A percentile compares a stretch with the other conserved stretches of the same genome.
These are phyloP conservation scores for Sarocladiaceae sp. DNA, from an alignment of 2,329 filamentous ascomycete genomes.

Conservation along the genomic window DNA sequence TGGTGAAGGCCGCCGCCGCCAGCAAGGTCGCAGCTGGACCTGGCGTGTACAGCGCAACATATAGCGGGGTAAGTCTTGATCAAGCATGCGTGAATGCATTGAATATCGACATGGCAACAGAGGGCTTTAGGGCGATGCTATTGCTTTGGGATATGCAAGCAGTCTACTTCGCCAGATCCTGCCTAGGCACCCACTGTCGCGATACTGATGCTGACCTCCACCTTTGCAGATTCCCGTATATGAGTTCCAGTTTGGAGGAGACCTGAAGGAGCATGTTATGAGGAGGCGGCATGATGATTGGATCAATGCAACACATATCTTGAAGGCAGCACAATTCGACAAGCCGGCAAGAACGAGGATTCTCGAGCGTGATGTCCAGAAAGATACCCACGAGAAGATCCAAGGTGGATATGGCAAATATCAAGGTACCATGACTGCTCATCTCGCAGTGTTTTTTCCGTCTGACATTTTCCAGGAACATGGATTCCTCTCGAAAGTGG, in stretches of 20 bases:
- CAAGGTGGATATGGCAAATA: slow-evolving; percentile 99
- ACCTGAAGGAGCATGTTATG: slow-evolving; percentile 88
- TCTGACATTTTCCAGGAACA: slow-evolving; percentile 56
- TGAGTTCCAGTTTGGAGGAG: slow-evolving; percentile 80
- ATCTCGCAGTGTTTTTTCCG: neutral
- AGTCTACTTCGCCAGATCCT: no score
- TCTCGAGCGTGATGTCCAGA: slow-evolving; percentile 93
- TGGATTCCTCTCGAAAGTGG: slow-evolving; percentile 91
- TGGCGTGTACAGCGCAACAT: slow-evolving; percentile 64
- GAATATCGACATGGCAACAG: neutral
- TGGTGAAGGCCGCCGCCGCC: slow-evolving; percentile 42
- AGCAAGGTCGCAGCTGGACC: slow-evolving; percentile 27
- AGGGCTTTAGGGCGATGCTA: no score
- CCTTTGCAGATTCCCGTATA: slow-evolving; percentile 81
- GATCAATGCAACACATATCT: slow-evolving; percentile 99
- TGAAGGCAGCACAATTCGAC: slow-evolving; percentile 95
- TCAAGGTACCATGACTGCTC: slow-evolving; percentile 57
- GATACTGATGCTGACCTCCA: neutral
- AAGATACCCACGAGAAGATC: slow-evolving; percentile 94
- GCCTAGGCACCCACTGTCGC: no score
- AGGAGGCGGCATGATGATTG: slow-evolving; percentile 87
- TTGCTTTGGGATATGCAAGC: no score
- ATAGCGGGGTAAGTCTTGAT: slow-evolving; percentile 57
- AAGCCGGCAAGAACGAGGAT: slow-evolving; percentile 95
- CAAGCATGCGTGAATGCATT: neutral